Evolutionary conservation across 169 alveolate species (phyloP).

Genomic region (Theileria orientalis): DNA sequence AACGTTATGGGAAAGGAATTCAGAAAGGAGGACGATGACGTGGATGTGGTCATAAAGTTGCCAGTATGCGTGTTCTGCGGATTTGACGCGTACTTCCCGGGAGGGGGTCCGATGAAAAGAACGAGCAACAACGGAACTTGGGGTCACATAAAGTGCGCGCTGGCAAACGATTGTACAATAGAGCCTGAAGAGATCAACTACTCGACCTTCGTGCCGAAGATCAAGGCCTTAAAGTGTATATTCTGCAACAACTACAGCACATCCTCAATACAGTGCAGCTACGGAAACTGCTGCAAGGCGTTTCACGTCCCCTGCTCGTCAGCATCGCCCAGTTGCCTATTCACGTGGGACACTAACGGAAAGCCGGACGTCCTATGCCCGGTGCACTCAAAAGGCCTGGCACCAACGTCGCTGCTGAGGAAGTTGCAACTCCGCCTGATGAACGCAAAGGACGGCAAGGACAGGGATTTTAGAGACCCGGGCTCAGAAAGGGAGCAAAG

Average conservation of each 20-base stretch:
- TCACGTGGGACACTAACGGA: conserved; percentile 68
- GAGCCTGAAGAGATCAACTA: conserved; percentile 49
- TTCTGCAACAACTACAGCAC: conserved; percentile 59
- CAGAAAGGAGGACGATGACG: neutral
- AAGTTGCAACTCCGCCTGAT: conserved; percentile 69
- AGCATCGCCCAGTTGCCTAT: conserved; percentile 68
- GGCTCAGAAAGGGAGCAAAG: neutral
- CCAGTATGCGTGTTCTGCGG: conserved; percentile 77
- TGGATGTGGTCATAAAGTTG: conserved; percentile 13
- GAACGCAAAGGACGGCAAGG: conserved; percentile 53
- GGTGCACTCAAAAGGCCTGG: conserved; percentile 71
- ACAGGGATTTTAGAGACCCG: conserved; percentile 23
- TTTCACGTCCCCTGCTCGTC: conserved; percentile 80
- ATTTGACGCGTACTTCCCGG: conserved; percentile 72
- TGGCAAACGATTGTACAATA: conserved; percentile 63
- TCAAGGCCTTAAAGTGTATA: conserved; percentile 64
- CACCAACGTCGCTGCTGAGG: conserved; percentile 77
- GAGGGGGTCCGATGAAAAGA: conserved; percentile 78
- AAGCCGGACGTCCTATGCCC: conserved; percentile 73
- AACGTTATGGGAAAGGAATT: neutral
- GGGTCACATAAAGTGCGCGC: conserved; percentile 79
- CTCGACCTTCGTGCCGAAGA: conserved; percentile 65
- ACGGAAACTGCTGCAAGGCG: conserved; percentile 72
- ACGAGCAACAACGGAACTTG: conserved; percentile 72
- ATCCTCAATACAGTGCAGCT: conserved; percentile 70